phyloP scores from a whole-genome alignment of 1,139 yeast genomes.

The Protomyces lactucae-debilis region DNA sequence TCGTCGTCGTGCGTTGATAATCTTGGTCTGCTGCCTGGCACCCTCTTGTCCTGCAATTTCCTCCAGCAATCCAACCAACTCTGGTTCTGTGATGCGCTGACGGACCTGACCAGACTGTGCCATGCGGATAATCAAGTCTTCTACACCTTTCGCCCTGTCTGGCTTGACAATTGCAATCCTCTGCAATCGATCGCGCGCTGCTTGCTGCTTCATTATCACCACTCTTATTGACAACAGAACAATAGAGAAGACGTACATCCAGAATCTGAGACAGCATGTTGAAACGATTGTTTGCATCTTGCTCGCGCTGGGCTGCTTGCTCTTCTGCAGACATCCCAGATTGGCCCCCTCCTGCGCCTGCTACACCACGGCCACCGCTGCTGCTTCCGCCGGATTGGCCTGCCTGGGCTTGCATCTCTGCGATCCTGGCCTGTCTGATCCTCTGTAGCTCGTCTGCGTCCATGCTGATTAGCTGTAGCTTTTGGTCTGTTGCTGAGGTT shows the following conservation, averaged over 20 bases:
- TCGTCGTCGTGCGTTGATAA: conserved; percentile 40
- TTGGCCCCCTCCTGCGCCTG: conserved; percentile 27
- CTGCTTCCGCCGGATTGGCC: conserved; percentile 18
- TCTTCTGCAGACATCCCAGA: conserved; percentile 30
- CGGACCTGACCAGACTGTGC: conserved; percentile 75
- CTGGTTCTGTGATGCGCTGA: conserved; percentile 68
- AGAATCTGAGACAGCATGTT: conserved; percentile 25
- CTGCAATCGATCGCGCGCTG: conserved; percentile 81
- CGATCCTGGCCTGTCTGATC: conserved; percentile 78
- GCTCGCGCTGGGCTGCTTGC: conserved; percentile 34
- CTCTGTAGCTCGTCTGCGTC: conserved; percentile 76
- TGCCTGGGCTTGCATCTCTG: conserved; percentile 64
- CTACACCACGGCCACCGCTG: conserved; percentile 32
- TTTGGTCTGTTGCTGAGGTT: not conserved
- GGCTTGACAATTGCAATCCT: conserved; percentile 86
- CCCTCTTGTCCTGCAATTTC: conserved; percentile 74
- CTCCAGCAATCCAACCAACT: conserved; percentile 74
- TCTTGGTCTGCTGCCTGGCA: conserved; percentile 53
- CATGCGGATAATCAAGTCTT: conserved; percentile 65
- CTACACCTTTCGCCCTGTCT: conserved; percentile 78
- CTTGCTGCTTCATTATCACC: conserved; percentile 45
- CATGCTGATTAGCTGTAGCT: not conserved
- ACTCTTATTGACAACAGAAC: conserved; percentile 49
- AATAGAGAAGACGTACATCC: not conserved
- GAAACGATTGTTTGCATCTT: conserved; percentile 41